These are phyloP conservation scores for Solidago caesia DNA, from an alignment of 129 eudicot genomes.

Conservation along the genomic window DNA sequence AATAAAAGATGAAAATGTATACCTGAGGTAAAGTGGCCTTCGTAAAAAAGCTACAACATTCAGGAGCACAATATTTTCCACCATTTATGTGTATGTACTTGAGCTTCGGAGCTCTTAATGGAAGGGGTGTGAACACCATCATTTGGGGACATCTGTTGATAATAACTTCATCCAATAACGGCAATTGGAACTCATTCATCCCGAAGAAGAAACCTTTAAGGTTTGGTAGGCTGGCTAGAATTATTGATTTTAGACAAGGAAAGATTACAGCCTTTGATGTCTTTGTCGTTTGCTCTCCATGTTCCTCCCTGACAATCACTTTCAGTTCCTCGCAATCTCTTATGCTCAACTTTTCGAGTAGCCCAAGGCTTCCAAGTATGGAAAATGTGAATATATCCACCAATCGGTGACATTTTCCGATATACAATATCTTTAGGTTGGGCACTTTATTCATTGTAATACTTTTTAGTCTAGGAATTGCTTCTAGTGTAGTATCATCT, in stretches of 20 bases:
- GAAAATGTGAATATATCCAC: not conserved
- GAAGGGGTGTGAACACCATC: not conserved
- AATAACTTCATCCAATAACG: not conserved
- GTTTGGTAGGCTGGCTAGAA: not conserved
- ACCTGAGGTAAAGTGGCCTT: no score
- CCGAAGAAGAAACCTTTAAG: slow-evolving; percentile 8
- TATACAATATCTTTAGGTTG: not conserved
- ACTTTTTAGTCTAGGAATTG: not conserved
- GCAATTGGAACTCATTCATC: not conserved
- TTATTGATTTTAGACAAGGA: not conserved
- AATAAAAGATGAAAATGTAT: no score
- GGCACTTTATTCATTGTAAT: not conserved
- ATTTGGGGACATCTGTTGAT: not conserved
- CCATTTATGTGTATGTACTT: not conserved
- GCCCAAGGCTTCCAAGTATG: not conserved
- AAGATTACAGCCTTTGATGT: not conserved
- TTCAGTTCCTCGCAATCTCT: not conserved
- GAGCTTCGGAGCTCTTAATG: not conserved
- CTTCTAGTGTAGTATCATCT: not conserved
- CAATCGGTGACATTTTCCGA: not conserved
- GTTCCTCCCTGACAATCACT: slow-evolving; percentile 12
- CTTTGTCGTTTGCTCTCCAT: not conserved
- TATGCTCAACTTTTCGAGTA: not conserved
- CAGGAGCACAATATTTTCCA: not conserved
- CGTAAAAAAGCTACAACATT: no score